Percentiles rank a stretch among this genome's conserved stretches.
Evolutionary conservation across 192 early-diverging fungal genomes (phyloP).

Genomic region (Phycomyces nitens): DNA sequence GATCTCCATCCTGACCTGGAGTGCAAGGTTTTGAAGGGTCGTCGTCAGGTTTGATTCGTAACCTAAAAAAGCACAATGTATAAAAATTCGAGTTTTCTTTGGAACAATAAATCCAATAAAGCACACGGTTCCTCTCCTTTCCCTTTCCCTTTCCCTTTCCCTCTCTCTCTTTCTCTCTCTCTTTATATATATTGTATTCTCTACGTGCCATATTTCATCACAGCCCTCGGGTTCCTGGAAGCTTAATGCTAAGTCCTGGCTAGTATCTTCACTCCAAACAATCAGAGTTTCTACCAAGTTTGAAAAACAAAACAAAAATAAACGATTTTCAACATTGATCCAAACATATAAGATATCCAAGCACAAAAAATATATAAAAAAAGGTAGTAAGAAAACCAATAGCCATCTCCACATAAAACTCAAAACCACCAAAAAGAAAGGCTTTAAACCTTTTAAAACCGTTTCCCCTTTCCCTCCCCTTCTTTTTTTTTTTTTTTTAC

Average conservation of each 20-base stretch:
- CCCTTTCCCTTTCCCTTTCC: not conserved
- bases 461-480: not conserved
- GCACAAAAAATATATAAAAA: no score
- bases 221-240: slow-evolving; percentile 92
- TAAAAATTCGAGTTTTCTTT: not conserved
- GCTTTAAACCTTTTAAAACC: no score
- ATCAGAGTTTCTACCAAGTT: slow-evolving; percentile 94
- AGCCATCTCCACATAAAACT: no score
- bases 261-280: slow-evolving; percentile 83
- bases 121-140: not conserved
- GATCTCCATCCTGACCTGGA: no score
- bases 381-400: no score
- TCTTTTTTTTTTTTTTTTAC: slow-evolving; percentile 37
- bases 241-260: slow-evolving; percentile 83
- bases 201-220: slow-evolving; percentile 66
- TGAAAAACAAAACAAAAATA: no score
- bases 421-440: no score
- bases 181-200: no score
- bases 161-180: not conserved
- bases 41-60: not conserved
- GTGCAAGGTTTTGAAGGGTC: not conserved
- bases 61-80: not conserved
- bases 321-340: slow-evolving; percentile 4
- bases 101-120: not conserved
- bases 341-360: no score